Conservation (phyloP, 257 asterid genomes). For the Nyctanthes arbortristis region DNA sequence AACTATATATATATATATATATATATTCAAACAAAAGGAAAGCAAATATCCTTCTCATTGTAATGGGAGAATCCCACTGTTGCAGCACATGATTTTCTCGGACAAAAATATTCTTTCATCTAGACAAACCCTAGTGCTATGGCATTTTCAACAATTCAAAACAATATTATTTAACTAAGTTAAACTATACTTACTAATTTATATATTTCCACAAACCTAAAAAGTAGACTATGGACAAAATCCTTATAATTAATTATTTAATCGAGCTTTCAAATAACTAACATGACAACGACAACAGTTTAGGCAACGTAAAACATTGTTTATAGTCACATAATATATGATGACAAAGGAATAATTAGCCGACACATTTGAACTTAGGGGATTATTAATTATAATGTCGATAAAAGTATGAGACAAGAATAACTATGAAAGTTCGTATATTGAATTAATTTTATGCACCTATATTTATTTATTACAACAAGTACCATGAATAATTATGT, state of each 20-base stretch:
- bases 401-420: slow-evolving; percentile 30
- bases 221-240: slow-evolving; percentile 25
- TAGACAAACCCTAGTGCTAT: slow-evolving; percentile 21
- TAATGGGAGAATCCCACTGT: background rate
- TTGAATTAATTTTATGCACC: slow-evolving; percentile 13
- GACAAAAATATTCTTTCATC: slow-evolving; percentile 26
- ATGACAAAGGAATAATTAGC: slow-evolving; percentile 35
- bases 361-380: slow-evolving; percentile 34
- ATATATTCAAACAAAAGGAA: too few species aligned
- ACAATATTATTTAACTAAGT: too few species aligned
- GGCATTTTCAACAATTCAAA: background rate
- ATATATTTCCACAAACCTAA: background rate
- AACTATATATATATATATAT: too few species aligned
- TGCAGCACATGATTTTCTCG: slow-evolving; percentile 23
- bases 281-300: slow-evolving; percentile 42
- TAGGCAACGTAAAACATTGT: slow-evolving; percentile 30
- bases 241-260: slow-evolving; percentile 24
- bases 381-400: slow-evolving; percentile 37
- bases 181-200: too few species aligned
- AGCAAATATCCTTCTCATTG: too few species aligned
- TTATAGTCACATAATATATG: slow-evolving; percentile 17
- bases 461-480: slow-evolving; percentile 1
- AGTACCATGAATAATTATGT: slow-evolving; percentile 30
- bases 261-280: slow-evolving; percentile 33
- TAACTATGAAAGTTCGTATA: slow-evolving; percentile 23